Percentiles rank a stretch among this genome's conserved stretches.
phyloP scores from a whole-genome alignment of 176 grass and related monocot genomes.

The Carex myosuroides region DNA sequence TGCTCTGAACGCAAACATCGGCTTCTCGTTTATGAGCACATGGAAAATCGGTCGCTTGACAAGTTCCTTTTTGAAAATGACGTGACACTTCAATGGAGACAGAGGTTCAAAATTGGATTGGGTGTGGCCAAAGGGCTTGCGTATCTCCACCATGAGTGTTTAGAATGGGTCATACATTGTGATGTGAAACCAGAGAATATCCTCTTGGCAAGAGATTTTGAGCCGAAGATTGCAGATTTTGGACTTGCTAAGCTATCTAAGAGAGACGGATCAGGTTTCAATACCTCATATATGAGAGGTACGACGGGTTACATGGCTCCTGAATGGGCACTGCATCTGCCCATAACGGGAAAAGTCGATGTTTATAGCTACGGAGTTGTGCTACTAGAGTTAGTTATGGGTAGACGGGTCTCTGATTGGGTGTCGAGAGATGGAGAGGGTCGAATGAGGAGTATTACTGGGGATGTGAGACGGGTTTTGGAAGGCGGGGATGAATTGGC shows the following conservation, averaged over 20 bases:
- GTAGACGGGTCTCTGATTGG: constrained; percentile 34
- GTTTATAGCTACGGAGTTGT: constrained; percentile 66
- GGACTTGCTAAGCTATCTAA: constrained; percentile 60
- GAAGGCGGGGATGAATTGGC: constrained; percentile 34
- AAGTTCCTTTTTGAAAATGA: constrained; percentile 49
- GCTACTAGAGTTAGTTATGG: constrained; percentile 50
- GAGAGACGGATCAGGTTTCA: constrained; percentile 29
- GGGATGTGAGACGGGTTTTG: constrained; percentile 32
- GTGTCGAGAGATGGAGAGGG: not conserved
- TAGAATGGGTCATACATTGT: constrained; percentile 80
- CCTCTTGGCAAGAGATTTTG: constrained; percentile 54
- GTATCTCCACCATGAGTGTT: constrained; percentile 78
- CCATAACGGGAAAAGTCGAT: constrained; percentile 51
- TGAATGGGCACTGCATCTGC: constrained; percentile 42
- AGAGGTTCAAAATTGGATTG: constrained; percentile 63
- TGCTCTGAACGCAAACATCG: constrained; percentile 35
- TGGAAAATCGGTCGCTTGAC: constrained; percentile 62
- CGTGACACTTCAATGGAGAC: constrained; percentile 38
- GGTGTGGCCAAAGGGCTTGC: constrained; percentile 51
- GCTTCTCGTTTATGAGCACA: constrained; percentile 54
- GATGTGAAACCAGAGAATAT: constrained; percentile 84
- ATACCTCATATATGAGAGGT: constrained; percentile 46
- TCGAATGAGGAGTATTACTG: constrained; percentile 6
- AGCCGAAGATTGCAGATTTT: constrained; percentile 70
- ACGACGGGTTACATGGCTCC: constrained; percentile 71